These are phyloP conservation scores for Aspergillus tanneri DNA, from an alignment of 2,329 filamentous ascomycete species.

Conservation along the genomic window DNA sequence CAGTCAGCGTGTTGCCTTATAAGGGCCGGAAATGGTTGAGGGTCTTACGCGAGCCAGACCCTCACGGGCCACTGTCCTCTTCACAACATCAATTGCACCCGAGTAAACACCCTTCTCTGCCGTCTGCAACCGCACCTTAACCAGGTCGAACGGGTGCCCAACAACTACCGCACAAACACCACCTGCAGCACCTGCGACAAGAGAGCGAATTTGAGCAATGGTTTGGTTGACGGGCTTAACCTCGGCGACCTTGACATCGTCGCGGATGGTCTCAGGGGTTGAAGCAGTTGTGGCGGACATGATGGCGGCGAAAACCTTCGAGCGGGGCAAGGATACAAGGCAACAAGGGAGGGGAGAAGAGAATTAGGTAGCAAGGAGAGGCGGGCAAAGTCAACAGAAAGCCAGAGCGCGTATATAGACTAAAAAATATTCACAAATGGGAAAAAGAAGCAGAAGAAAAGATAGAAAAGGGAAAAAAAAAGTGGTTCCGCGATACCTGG, in stretches of 20 bases:
- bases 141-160: conserved; percentile 93
- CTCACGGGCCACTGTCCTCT: conserved; percentile 82
- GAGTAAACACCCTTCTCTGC: conserved; percentile 90
- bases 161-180: conserved; percentile 92
- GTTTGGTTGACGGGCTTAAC: conserved; percentile 44
- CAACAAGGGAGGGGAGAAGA: conserved; percentile 3
- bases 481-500: background rate
- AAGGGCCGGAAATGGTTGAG: conserved; percentile 5
- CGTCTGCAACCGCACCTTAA: conserved; percentile 96
- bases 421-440: background rate
- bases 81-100: conserved; percentile 86
- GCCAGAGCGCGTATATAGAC: background rate
- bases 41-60: conserved; percentile 64
- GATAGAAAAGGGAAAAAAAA: conserved; percentile 4
- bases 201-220: conserved; percentile 69
- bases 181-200: conserved; percentile 87
- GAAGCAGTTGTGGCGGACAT: conserved; percentile 34
- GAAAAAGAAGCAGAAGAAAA: conserved; percentile 4
- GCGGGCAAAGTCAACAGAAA: background rate
- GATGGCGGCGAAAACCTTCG: conserved; percentile 16
- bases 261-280: conserved; percentile 29
- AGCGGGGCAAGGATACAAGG: conserved; percentile 7
- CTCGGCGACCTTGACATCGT: conserved; percentile 30
- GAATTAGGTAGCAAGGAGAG: background rate
- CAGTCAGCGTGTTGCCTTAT: conserved; percentile 10